Base-by-base conservation (phyloP, 495 filamentous ascomycete species). In the Aspergillus leporis region DNA sequence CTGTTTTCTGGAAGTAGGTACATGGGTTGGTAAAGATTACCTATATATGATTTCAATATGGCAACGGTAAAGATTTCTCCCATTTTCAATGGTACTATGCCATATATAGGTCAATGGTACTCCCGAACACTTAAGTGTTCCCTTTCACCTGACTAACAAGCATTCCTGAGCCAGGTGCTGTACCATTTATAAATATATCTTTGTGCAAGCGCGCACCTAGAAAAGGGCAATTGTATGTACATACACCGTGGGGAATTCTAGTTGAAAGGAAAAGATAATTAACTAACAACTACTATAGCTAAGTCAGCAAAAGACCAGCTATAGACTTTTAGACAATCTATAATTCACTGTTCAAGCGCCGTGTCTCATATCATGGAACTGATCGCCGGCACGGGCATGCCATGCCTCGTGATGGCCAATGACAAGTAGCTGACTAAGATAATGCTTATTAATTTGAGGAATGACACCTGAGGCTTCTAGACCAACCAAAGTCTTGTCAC, bases 401-500 rank as follows among this genome's bases (percentile, higher is more conserved):
- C 46, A 23, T 21, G 16, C 41, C 50, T 62, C 45, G 51, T 58
- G 51, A 55, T 48, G 34, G 28, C 51, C 51, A 60, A 34, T 23
- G 53, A 18, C 4, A 16, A n/a, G 8, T 18, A 49, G 53, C 16
- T 65, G 62, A 61, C 62, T 61, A 64, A 60, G 61, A 18, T 19
- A 13, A 12, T 28, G 50, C 53, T 59, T 58, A 51, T 48, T 64
- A 51, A 58, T 34, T n/a, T 48, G 57, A 49, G 12, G 25, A 53
- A 16, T 21, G 30, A 48, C 54, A 36, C 54, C 54, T 45, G n/a
- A 47, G 28, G 36, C 43, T 19, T 13, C 40, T 18, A 28, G 36
- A 34, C 56, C 57, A 53, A 49, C 56, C 40, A 52, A 60, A 63
- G 53, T 55, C 53, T 54, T 43, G 52, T 55, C 56, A n/a, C 53